Conservation (phyloP, 2,329 filamentous ascomycete genomes). For the Venturia nashicola region DNA sequence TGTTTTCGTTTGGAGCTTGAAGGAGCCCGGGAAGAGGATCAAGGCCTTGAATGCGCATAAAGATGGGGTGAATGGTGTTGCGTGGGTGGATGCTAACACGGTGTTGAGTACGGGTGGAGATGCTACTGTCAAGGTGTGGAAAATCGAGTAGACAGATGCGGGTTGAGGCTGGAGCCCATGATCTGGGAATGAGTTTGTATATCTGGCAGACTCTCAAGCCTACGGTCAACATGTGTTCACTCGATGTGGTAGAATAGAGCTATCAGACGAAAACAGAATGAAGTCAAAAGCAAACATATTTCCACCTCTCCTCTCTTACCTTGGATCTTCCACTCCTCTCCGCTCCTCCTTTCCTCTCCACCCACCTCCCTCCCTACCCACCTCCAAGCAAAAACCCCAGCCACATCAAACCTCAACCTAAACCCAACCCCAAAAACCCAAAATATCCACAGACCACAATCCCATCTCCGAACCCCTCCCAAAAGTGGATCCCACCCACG, state of each 20-base stretch:
- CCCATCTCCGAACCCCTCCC: too few relatives aligned
- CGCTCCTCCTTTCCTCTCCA: neutral
- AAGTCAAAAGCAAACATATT: neutral
- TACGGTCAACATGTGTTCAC: neutral
- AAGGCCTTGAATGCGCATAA: constrained; percentile 87
- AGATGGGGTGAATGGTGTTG: constrained; percentile 82
- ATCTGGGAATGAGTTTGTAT: too few relatives aligned
- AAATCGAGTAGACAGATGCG: neutral
- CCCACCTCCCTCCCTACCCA: neutral
- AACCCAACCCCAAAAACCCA: too few relatives aligned
- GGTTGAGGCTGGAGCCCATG: too few relatives aligned
- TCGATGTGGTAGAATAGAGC: neutral
- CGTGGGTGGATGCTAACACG: constrained; percentile 55
- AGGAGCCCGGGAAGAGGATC: constrained; percentile 70
- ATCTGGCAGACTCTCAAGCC: too few relatives aligned
- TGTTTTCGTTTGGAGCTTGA: constrained; percentile 81
- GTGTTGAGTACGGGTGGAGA: constrained; percentile 76
- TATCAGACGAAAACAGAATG: neutral
- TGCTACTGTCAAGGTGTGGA: constrained; percentile 84
- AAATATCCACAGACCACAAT: too few relatives aligned
- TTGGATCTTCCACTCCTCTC: neutral
- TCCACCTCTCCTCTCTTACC: neutral
- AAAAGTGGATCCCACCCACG: too few relatives aligned
- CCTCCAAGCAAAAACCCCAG: neutral
- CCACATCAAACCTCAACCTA: too few relatives aligned